Evolutionary conservation across 1,284 basidiomycete species (phyloP).

Genomic region (Amylostereum areolatum): DNA sequence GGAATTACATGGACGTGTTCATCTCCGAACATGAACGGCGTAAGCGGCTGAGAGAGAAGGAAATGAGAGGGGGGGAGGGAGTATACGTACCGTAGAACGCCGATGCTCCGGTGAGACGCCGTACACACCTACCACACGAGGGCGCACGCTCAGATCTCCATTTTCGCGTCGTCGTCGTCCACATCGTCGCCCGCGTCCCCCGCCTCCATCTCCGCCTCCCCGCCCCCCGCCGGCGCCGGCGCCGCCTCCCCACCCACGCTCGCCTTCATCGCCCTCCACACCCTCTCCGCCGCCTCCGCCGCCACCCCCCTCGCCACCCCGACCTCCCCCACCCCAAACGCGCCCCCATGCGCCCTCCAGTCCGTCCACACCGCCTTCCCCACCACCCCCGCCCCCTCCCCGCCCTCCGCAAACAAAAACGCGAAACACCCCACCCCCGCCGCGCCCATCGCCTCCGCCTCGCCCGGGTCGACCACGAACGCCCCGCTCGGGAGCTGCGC

Average conservation of each 20-base stretch:
- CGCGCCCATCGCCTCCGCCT: conserved; percentile 33
- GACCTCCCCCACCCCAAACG: conserved; percentile 37
- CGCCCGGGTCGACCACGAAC: conserved; percentile 50
- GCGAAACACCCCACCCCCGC: conserved; percentile 57
- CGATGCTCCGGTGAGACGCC: too few relatives aligned
- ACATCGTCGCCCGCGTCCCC: neutral
- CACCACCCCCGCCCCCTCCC: conserved; percentile 59
- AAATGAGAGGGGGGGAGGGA: too few relatives aligned
- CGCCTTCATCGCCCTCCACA: conserved; percentile 44
- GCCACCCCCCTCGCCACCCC: conserved; percentile 40
- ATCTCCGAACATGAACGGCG: too few relatives aligned
- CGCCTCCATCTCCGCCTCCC: neutral
- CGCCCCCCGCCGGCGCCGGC: neutral
- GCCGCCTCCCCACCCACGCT: conserved; percentile 23
- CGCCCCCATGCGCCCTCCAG: conserved; percentile 34
- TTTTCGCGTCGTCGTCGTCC: conserved; percentile 17
- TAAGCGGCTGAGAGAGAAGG: too few relatives aligned
- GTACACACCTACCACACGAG: too few relatives aligned
- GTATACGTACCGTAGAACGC: too few relatives aligned
- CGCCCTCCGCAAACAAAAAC: conserved; percentile 47
- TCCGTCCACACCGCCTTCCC: conserved; percentile 47
- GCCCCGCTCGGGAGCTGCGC: conserved; percentile 25
- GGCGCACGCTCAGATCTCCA: conserved; percentile 16
- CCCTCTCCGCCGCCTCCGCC: conserved; percentile 32
- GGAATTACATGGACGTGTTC: too few relatives aligned